Conservation (phyloP, 1,284 basidiomycete genomes). For the Microbotryum intermedium region DNA sequence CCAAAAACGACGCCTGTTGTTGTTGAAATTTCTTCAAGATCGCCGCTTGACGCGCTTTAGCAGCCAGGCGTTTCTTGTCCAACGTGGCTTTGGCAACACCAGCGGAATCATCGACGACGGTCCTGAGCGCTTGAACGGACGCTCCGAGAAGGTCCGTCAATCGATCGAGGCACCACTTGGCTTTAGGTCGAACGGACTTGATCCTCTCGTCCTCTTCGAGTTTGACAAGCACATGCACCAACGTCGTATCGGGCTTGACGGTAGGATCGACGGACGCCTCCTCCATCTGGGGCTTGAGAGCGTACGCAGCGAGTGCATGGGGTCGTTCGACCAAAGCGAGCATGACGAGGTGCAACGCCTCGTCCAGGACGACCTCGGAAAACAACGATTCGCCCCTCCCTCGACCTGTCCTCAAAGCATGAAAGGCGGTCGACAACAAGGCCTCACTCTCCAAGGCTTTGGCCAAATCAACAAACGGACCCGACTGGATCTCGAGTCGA, state of each 20-base stretch:
- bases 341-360: slow-evolving; percentile 76
- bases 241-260: slow-evolving; percentile 53
- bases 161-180: slow-evolving; percentile 63
- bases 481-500: slow-evolving; percentile 53
- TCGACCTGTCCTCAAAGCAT: slow-evolving; percentile 53
- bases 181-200: slow-evolving; percentile 58
- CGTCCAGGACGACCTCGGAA: slow-evolving; percentile 75
- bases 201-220: slow-evolving; percentile 38
- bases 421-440: slow-evolving; percentile 67
- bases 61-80: slow-evolving; percentile 65
- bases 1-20: slow-evolving; percentile 68
- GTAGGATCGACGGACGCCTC: slow-evolving; percentile 33
- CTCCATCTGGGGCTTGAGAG: slow-evolving; percentile 40
- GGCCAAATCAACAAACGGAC: slow-evolving; percentile 58
- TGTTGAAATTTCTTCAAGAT: slow-evolving; percentile 90
- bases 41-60: slow-evolving; percentile 73
- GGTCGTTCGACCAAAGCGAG: slow-evolving; percentile 64
- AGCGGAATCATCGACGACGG: slow-evolving; percentile 23
- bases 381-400: slow-evolving; percentile 24
- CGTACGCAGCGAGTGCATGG: slow-evolving; percentile 48
- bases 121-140: slow-evolving; percentile 46
- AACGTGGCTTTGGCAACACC: slow-evolving; percentile 39
- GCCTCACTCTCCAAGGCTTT: slow-evolving; percentile 57
- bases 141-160: slow-evolving; percentile 51
- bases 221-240: slow-evolving; percentile 49